These are phyloP conservation scores for Protomyces macrosporus DNA, from an alignment of 1,139 yeast genomes.

Conservation along the genomic window DNA sequence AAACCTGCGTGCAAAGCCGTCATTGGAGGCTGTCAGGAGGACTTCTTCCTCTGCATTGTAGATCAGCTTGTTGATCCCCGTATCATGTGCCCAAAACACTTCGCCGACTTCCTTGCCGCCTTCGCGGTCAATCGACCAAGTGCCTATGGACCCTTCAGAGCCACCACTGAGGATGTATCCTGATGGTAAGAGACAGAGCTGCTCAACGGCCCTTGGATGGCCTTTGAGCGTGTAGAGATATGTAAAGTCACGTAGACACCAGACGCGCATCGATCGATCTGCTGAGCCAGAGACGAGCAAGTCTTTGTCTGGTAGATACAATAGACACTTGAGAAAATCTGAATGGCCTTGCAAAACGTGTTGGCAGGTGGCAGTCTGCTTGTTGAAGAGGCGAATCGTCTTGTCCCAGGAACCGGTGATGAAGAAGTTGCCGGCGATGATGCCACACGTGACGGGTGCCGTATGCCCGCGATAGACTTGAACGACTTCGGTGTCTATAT, in stretches of 20 bases:
- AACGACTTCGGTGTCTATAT: constrained; percentile 2
- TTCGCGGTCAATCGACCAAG: constrained; percentile 10
- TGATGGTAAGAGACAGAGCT: constrained; percentile 1
- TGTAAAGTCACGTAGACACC: constrained; percentile 11
- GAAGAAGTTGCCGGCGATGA: constrained; percentile 2
- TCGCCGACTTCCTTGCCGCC: constrained; percentile 11
- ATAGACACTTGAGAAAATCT: constrained; percentile 22
- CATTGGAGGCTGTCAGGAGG: constrained; percentile 25
- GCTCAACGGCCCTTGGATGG: constrained; percentile 26
- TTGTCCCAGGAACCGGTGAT: constrained; percentile 26
- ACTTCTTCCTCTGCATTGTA: constrained; percentile 9
- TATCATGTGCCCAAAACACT: constrained; percentile 16
- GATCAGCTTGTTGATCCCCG: constrained; percentile 11
- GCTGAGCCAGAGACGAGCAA: constrained; percentile 23
- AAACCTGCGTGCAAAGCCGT: constrained; percentile 9
- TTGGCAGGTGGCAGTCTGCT: constrained; percentile 3
- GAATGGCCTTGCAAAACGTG: constrained; percentile 11
- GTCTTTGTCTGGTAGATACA: constrained; percentile 13
- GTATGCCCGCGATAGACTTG: constrained; percentile 21
- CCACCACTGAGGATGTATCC: constrained; percentile 11
- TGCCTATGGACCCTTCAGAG: constrained; percentile 12
- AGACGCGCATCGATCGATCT: constrained; percentile 18
- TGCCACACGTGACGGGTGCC: constrained; percentile 26
- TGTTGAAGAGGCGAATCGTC: constrained; percentile 19
- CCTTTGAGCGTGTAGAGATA: constrained; percentile 15